Percentiles rank a stretch among this genome's conserved stretches.
These are phyloP conservation scores for Acanthamoeba lenticulata DNA, from an alignment of 208 protist genomes.

Conservation along the genomic window DNA sequence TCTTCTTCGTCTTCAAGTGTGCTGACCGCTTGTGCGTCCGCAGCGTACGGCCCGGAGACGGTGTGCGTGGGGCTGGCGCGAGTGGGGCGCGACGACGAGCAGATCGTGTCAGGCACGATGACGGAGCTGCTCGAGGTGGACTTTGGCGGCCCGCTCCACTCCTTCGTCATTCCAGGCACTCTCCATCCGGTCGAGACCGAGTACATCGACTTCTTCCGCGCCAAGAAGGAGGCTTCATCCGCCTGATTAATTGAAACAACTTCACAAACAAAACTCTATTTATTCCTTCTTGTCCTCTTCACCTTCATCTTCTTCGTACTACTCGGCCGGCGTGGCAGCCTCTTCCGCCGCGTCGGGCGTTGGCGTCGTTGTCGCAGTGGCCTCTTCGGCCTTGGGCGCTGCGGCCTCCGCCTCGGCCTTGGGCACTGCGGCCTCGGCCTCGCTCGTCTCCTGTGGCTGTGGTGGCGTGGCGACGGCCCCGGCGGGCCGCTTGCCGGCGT, in stretches of 20 bases:
- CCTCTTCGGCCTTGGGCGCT: too few species aligned
- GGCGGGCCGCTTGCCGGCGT: not conserved
- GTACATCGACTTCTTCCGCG: constrained; percentile 83
- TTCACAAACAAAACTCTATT: too few species aligned
- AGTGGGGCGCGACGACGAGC: constrained; percentile 94
- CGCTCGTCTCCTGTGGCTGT: not conserved
- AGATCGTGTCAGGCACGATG: constrained; percentile 94
- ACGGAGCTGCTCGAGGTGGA: constrained; percentile 92
- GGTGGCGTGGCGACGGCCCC: not conserved
- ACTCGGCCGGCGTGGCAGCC: too few species aligned
- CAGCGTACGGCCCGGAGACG: constrained; percentile 84
- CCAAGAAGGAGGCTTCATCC: not conserved
- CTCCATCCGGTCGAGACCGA: constrained; percentile 95
- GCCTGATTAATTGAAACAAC: too few species aligned
- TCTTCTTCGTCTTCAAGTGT: not conserved
- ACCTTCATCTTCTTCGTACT: too few species aligned
- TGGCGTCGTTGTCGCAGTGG: too few species aligned
- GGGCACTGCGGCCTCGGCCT: too few species aligned
- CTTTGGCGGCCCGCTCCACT: constrained; percentile 98
- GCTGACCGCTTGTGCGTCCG: not conserved
- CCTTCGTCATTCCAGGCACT: constrained; percentile 95
- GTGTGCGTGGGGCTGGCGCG: constrained; percentile 95
- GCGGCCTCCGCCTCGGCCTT: too few species aligned
- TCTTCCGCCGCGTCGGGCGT: too few species aligned
- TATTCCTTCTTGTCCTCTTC: too few species aligned